Evolutionary conservation across 2,329 filamentous ascomycete genomes (phyloP).

Genomic region (Paradendryphiella salina): DNA sequence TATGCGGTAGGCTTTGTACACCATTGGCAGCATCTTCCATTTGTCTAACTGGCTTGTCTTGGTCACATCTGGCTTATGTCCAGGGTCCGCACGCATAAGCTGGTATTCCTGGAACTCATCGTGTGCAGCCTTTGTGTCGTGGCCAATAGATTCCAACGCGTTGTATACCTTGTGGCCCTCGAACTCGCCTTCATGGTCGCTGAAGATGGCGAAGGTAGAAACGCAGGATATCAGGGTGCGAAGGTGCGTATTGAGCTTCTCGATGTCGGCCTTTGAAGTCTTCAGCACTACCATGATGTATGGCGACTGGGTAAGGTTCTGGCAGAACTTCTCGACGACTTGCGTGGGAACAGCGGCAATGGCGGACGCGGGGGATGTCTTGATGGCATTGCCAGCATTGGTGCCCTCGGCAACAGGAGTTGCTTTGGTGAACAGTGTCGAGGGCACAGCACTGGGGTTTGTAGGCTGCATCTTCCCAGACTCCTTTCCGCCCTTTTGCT

Average conservation of each 20-base stretch:
- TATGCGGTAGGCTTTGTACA: constrained; percentile 53
- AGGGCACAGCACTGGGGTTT: constrained; percentile 2
- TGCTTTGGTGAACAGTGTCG: constrained; percentile 15
- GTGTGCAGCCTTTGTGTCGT: constrained; percentile 42
- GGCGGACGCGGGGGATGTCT: neutral
- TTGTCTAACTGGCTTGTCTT: constrained; percentile 59
- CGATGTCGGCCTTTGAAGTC: constrained; percentile 62
- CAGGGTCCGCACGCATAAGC: constrained; percentile 50
- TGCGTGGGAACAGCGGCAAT: constrained; percentile 4
- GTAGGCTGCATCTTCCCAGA: too few species aligned
- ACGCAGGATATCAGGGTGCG: constrained; percentile 60
- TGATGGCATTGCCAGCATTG: constrained; percentile 1
- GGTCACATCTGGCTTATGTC: constrained; percentile 46
- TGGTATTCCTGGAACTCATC: constrained; percentile 59
- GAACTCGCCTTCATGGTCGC: constrained; percentile 59
- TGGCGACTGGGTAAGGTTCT: constrained; percentile 43
- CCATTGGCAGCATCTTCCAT: constrained; percentile 62
- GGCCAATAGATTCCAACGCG: constrained; percentile 51
- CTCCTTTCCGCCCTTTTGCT: constrained; percentile 8
- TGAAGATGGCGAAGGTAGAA: constrained; percentile 61
- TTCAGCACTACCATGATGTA: constrained; percentile 61
- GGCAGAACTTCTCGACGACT: constrained; percentile 24
- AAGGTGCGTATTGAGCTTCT: constrained; percentile 60
- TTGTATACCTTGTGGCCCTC: constrained; percentile 56
- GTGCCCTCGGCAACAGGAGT: constrained; percentile 1